Evolutionary conservation across 371 early-diverging fungal species (phyloP).

Genomic region (Syncephalastrum monosporum): DNA sequence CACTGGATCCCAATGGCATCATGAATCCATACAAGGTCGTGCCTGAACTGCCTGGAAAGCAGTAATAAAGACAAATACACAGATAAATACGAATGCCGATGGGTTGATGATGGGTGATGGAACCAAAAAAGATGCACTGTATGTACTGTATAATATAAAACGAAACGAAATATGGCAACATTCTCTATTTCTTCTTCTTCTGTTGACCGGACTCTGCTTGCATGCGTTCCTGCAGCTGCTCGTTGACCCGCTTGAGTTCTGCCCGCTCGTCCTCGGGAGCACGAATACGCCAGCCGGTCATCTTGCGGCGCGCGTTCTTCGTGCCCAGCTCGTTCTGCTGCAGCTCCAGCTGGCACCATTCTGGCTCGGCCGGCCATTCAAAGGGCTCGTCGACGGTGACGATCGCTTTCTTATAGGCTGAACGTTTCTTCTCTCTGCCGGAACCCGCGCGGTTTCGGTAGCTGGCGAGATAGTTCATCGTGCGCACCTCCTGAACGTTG

Average conservation of each 20-base stretch:
- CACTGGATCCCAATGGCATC: constrained; percentile 63
- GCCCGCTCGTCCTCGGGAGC: constrained; percentile 35
- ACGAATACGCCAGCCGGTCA: constrained; percentile 79
- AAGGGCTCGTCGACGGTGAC: constrained; percentile 85
- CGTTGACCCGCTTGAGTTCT: constrained; percentile 28
- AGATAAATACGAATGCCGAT: too few relatives aligned
- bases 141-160: neutral
- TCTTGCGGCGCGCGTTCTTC: constrained; percentile 54
- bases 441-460: constrained; percentile 53
- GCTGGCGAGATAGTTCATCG: constrained; percentile 73
- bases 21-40: constrained; percentile 69
- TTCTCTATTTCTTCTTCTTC: constrained; percentile 15
- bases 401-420: constrained; percentile 89
- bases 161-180: neutral
- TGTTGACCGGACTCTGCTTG: constrained; percentile 15
- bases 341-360: constrained; percentile 33
- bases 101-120: neutral
- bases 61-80: too few relatives aligned
- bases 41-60: constrained; percentile 20
- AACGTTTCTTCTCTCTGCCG: constrained; percentile 41
- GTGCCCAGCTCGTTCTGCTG: constrained; percentile 60
- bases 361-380: constrained; percentile 74
- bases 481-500: constrained; percentile 84
- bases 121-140: constrained; percentile 2
- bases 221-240: constrained; percentile 18